These are phyloP conservation scores for Chrysoporthe deuterocubensis DNA, from an alignment of 2,329 filamentous ascomycete genomes.

Conservation along the genomic window DNA sequence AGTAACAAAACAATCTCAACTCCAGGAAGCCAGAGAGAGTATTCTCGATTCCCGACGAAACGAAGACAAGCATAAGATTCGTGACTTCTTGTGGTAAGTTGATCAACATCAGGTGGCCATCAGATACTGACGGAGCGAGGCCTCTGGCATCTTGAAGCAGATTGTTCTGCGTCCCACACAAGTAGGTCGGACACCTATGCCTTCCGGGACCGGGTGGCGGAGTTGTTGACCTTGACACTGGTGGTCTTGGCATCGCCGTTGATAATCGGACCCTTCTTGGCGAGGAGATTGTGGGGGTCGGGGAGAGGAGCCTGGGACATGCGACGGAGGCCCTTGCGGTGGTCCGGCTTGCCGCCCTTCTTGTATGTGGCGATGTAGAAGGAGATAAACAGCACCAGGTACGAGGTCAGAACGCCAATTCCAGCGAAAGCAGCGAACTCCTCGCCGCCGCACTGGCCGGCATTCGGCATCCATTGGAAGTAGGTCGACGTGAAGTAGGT, in stretches of 20 bases:
- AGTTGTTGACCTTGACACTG: conserved; percentile 61
- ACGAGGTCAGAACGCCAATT: conserved; percentile 89
- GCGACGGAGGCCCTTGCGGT: conserved; percentile 74
- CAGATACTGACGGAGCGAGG: not conserved
- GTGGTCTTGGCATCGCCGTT: conserved; percentile 58
- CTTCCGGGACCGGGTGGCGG: conserved; percentile 71
- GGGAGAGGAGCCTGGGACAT: conserved; percentile 72
- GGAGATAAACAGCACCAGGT: conserved; percentile 96
- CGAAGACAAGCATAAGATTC: not conserved
- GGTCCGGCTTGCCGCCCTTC: conserved; percentile 75
- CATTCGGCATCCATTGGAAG: conserved; percentile 82
- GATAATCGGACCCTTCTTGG: conserved; percentile 48
- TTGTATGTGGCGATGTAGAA: conserved; percentile 98
- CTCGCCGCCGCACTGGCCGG: conserved; percentile 88
- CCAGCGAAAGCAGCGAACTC: conserved; percentile 95
- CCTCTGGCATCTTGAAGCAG: conserved; percentile 1
- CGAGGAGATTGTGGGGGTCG: conserved; percentile 77
- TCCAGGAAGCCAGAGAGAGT: conserved; percentile 7
- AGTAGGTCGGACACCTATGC: conserved; percentile 51
- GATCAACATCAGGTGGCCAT: not conserved
- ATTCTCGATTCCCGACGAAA: not conserved
- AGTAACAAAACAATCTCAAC: conserved; percentile 20
- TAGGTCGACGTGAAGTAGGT: conserved; percentile 96
- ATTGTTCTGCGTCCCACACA: conserved; percentile 8
- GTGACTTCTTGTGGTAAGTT: not conserved